These are phyloP conservation scores for Ustilago sp. DNA, from an alignment of 1,284 basidiomycete genomes.

Conservation along the genomic window DNA sequence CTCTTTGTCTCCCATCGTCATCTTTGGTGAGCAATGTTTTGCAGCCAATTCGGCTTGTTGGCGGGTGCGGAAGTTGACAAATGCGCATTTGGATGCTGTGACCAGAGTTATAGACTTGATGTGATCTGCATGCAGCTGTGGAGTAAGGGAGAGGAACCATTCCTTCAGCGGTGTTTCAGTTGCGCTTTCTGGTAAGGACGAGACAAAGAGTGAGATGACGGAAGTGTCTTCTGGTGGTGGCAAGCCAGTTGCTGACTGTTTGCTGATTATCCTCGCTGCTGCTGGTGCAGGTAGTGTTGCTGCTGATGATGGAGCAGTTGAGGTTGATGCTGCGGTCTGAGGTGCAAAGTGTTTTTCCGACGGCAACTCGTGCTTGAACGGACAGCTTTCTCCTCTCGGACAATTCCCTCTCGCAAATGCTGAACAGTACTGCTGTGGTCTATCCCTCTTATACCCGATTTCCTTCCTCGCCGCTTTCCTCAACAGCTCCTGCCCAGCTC, in stretches of 20 bases:
- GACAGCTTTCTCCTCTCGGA: conserved; percentile 88
- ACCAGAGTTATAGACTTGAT: conserved; percentile 73
- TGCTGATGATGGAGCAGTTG: conserved; percentile 70
- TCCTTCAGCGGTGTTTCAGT: conserved; percentile 84
- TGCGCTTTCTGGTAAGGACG: conserved; percentile 80
- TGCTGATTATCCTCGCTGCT: conserved; percentile 82
- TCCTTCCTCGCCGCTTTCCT: conserved; percentile 92
- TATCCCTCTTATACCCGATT: conserved; percentile 95
- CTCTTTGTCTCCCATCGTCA: conserved; percentile 83
- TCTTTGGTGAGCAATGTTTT: conserved; percentile 84
- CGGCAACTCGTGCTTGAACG: conserved; percentile 92
- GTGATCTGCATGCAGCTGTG: conserved; percentile 72
- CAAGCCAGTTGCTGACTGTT: conserved; percentile 81
- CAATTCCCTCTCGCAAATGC: conserved; percentile 97
- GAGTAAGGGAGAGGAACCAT: conserved; percentile 73
- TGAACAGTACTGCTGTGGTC: conserved; percentile 86
- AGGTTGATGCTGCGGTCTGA: conserved; percentile 74
- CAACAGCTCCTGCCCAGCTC: conserved; percentile 87
- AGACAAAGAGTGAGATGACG: conserved; percentile 89
- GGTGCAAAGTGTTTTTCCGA: conserved; percentile 5
- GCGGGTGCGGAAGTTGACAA: conserved; percentile 90
- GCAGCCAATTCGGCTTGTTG: conserved; percentile 85
- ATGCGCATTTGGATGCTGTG: conserved; percentile 78
- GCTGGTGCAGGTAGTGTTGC: conserved; percentile 76
- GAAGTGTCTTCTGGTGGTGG: conserved; percentile 87